Base-by-base conservation (phyloP, 2,329 filamentous ascomycete genomes). In the Colletotrichum falcatum region DNA sequence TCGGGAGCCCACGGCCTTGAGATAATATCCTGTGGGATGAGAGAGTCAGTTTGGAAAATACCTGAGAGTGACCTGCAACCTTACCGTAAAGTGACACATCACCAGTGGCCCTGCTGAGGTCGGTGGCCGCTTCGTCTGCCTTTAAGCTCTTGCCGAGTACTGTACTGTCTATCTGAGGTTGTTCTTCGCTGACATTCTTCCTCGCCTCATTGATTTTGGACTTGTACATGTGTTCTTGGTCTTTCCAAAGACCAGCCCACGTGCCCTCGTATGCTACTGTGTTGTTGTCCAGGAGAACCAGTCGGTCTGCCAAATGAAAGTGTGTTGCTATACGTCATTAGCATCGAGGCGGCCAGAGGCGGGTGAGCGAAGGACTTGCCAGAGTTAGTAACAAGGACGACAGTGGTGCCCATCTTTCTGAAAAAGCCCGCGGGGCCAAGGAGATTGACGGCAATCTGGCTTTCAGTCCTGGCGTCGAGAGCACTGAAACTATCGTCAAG, bases 341-440 rank as follows among this genome's bases (percentile, higher is more conserved):
- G 37, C 5, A 12, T 18, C 5, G 1, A 42, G 3, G 11, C 0
- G 16, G 37, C 5, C 2, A 0, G 18, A 42, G 14, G 11, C 0
- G 16, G 2, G 2, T 3, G 7, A 18, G 1, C 1, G 7, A 2
- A 1, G 37, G 4, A 55, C 68, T 30, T 54, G 62, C 68, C 23
- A 1, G 65, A 62, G 16, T 58, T 51, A 1, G 64, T 53, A 7
- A 64, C 49, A 18, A 75, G 59, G 2, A 69, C 59, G 42, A 62
- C 63, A 37, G 75, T 75, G 16, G 72, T 61, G 3, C 66, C 65
- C 1, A 59, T 64, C 48, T 72, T 74, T n/a, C 37, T 74, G 39
- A 74, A 62, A 3, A 75, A 23, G 2, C 75, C 75, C 16, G 59
- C 35, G 0, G 63, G 42, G 11, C 75, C 74, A 7, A 76, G 65